phyloP scores from a whole-genome alignment of 2,329 filamentous ascomycete genomes.

The Cladosporium sp. region DNA sequence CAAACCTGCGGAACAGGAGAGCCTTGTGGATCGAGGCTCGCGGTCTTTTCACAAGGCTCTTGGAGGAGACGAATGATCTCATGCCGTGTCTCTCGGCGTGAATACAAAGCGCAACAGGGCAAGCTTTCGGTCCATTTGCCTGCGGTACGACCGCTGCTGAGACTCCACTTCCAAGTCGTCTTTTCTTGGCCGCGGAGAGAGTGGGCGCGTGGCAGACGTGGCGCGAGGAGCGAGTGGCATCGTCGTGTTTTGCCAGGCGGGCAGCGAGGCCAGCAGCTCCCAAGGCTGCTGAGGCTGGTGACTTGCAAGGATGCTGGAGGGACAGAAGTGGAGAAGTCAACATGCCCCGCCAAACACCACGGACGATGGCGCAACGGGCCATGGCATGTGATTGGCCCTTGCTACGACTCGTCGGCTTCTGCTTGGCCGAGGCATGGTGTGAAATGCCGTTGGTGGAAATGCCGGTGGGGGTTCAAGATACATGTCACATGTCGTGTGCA shows the following conservation, averaged over 20 bases:
- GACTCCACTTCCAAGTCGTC: constrained; percentile 17
- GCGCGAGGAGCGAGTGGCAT: neutral
- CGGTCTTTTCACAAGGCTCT: neutral
- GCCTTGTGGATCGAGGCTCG: constrained; percentile 10
- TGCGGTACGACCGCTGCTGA: constrained; percentile 3
- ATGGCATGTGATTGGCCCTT: neutral
- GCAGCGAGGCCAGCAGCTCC: neutral
- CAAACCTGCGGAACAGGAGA: neutral
- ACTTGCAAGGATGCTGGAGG: neutral
- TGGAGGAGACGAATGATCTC: constrained; percentile 16
- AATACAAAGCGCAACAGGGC: constrained; percentile 7
- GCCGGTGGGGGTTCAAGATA: neutral
- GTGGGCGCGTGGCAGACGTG: neutral
- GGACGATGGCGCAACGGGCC: neutral
- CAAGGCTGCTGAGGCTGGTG: constrained; percentile 3
- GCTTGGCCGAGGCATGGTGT: neutral
- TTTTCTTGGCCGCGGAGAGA: constrained; percentile 1
- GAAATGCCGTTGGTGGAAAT: neutral
- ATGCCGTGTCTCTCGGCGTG: constrained; percentile 18
- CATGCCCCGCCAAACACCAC: constrained; percentile 5
- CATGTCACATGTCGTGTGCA: neutral
- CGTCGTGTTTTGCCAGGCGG: neutral
- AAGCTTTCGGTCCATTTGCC: neutral
- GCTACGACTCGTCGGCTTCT: neutral
- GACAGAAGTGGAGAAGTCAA: constrained; percentile 6